These are phyloP conservation scores for Krasilnikovozyma curviuscula DNA, from an alignment of 768 basidiomycete genomes.

Conservation along the genomic window DNA sequence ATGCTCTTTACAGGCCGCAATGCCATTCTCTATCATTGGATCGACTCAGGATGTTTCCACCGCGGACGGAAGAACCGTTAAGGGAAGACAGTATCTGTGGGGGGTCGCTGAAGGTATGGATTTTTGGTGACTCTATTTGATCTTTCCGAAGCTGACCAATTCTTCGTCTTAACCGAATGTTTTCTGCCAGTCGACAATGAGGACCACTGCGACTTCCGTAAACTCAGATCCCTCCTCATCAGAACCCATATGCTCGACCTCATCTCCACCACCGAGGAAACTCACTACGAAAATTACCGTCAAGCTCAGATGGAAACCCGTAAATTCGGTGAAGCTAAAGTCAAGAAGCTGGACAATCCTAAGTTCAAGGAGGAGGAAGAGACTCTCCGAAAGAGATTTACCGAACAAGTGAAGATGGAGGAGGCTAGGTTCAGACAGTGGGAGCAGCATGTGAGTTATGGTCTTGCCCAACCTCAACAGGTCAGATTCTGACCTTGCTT, in stretches of 20 bases:
- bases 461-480: neutral
- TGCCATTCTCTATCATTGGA: constrained; percentile 97
- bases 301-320: constrained; percentile 99
- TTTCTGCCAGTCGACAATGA: constrained; percentile 71
- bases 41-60: constrained; percentile 87
- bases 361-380: constrained; percentile 99
- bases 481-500: neutral
- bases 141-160: neutral
- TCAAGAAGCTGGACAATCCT: constrained; percentile 96
- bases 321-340: constrained; percentile 95
- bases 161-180: neutral
- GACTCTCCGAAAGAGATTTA: constrained; percentile 85
- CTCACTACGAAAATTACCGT: constrained; percentile 93
- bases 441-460: constrained; percentile 73
- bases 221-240: constrained; percentile 82
- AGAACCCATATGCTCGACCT: constrained; percentile 97
- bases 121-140: neutral
- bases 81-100: constrained; percentile 97
- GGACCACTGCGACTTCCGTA: constrained; percentile 97
- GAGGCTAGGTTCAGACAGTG: constrained; percentile 95
- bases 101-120: constrained; percentile 86
- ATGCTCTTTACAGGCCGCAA: constrained; percentile 46
- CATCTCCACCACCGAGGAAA: constrained; percentile 85
- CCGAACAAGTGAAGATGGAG: constrained; percentile 98
- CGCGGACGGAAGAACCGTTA: constrained; percentile 73